Base-by-base conservation (phyloP, 2,329 filamentous ascomycete species). In the Hypoxylon sp. region DNA sequence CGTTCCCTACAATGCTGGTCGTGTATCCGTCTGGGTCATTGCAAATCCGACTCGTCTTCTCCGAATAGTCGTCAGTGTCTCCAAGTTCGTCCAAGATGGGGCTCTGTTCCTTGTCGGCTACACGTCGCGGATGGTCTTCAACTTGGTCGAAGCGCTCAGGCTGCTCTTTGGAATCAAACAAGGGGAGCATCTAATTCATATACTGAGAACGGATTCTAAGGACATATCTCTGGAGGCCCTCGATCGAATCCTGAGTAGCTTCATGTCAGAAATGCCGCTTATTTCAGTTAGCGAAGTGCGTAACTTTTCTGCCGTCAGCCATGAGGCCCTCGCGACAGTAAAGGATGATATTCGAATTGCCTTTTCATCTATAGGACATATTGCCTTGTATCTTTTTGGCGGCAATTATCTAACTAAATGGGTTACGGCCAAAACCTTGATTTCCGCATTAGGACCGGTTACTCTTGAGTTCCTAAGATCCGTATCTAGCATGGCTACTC, bases 1-100 rank as follows among this genome's bases (percentile, higher is more conserved):
- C 75, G 74, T 96, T 41, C 94, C 94, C 0, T 99, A 97, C 72
- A 88, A 97, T 46, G 86, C 91, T 66, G 94, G 94, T 9, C 92
- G 96, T 59, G 77, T 96, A 17, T 85, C 90, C 3, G 78, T 97
- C 31, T 86, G 93, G 67, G 77, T 92, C 38, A 69, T 93, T 16
- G 90, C 89, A 8, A 91, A 91, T 60, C 93, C 93, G 2, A 75
- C 90, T 68, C 81, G 91, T 9, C 85, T 93, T 3, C 75, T 96
- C 15, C 84, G 84, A 36, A 78, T 91, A 29, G 67, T 91, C 7
- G 89, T 92, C 31, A 82, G 84, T 45, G 69, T 86, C 29, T 88
- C 89, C n/a, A 91, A 91, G 63, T 78, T 96, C 32, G 70, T 91
- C 20, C 88, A 96, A 55, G 93, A 97, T 66, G 73, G 83, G 3